These are phyloP conservation scores for Geoglossum glabrum DNA, from an alignment of 495 filamentous ascomycete genomes.

Conservation along the genomic window DNA sequence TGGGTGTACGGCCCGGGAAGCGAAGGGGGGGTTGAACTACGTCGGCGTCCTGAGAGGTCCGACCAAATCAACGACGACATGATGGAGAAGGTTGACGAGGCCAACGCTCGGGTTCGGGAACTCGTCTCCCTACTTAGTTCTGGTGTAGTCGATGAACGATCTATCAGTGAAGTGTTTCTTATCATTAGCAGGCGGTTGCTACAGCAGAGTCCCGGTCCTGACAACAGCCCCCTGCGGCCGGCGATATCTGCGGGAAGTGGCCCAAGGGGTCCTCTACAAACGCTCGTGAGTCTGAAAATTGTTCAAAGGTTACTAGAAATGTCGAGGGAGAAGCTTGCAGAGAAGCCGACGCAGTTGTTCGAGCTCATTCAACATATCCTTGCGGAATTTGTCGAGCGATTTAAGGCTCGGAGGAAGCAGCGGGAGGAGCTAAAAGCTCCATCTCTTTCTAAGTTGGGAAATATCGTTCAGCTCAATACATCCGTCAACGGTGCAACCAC, in stretches of 20 bases:
- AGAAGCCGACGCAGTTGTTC: constrained; percentile 39
- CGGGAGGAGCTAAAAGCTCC: constrained; percentile 5
- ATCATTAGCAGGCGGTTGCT: constrained; percentile 45
- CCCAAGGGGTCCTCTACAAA: constrained; percentile 15
- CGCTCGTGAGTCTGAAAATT: constrained; percentile 39
- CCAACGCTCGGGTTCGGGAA: constrained; percentile 30
- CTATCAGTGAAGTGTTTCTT: constrained; percentile 41
- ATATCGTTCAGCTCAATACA: constrained; percentile 8
- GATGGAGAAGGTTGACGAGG: constrained; percentile 18
- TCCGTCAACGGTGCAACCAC: not conserved
- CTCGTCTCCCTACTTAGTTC: constrained; percentile 34
- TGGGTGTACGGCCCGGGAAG: constrained; percentile 26
- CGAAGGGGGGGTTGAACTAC: constrained; percentile 20
- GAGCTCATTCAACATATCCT: constrained; percentile 40
- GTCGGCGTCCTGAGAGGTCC: constrained; percentile 7
- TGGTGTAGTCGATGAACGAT: constrained; percentile 31
- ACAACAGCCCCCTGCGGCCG: not conserved
- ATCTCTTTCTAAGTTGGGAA: constrained; percentile 1
- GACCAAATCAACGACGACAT: constrained; percentile 16
- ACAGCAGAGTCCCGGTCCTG: constrained; percentile 11
- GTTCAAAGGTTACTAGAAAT: constrained; percentile 46
- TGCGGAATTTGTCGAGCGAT: constrained; percentile 15
- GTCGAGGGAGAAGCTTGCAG: constrained; percentile 46
- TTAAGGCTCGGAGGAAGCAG: constrained; percentile 13
- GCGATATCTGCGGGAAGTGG: not conserved